A percentile compares a stretch with the other conserved stretches of the same genome.
Conservation (phyloP, 1,139 yeast genomes). For the Diutina scorzettiae region DNA sequence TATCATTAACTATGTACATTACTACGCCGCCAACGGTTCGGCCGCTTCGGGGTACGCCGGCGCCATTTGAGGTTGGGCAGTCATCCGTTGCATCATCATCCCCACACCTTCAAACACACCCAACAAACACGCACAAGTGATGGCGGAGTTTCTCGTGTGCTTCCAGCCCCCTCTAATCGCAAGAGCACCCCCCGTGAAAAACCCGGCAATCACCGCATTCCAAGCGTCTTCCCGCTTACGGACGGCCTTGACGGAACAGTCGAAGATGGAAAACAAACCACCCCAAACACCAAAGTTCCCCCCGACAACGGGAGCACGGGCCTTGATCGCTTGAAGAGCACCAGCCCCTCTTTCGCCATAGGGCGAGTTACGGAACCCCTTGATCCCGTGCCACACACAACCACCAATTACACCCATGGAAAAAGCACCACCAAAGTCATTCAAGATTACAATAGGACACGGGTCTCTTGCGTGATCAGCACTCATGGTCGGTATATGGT, state of each 20-base stretch:
- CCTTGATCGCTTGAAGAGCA: slow-evolving; percentile 79
- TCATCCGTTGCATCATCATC: slow-evolving; percentile 82
- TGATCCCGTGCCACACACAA: slow-evolving; percentile 96
- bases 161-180: slow-evolving; percentile 99
- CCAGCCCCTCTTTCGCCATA: slow-evolving; percentile 90
- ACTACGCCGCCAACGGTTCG: slow-evolving; percentile 6
- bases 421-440: slow-evolving; percentile 98
- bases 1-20: slow-evolving; percentile 4
- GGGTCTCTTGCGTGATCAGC: slow-evolving; percentile 99
- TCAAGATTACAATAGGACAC: slow-evolving; percentile 90
- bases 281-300: slow-evolving; percentile 99
- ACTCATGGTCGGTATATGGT: slow-evolving; percentile 42
- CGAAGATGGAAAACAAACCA: slow-evolving; percentile 91
- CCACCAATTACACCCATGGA: slow-evolving; percentile 99
- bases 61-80: slow-evolving; percentile 32
- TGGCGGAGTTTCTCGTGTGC: slow-evolving; percentile 93
- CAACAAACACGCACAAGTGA: slow-evolving; percentile 92
- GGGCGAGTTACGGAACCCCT: slow-evolving; percentile 97
- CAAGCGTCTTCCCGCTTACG: slow-evolving; percentile 98
- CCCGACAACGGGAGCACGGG: slow-evolving; percentile 97
- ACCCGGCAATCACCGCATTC: slow-evolving; percentile 97
- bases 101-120: slow-evolving; percentile 99
- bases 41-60: slow-evolving; percentile 5
- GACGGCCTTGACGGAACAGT: slow-evolving; percentile 88
- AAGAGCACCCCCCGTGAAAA: slow-evolving; percentile 94